These are phyloP conservation scores for Malus hybrid DNA, from an alignment of 331 rosid genomes.

Conservation along the genomic window DNA sequence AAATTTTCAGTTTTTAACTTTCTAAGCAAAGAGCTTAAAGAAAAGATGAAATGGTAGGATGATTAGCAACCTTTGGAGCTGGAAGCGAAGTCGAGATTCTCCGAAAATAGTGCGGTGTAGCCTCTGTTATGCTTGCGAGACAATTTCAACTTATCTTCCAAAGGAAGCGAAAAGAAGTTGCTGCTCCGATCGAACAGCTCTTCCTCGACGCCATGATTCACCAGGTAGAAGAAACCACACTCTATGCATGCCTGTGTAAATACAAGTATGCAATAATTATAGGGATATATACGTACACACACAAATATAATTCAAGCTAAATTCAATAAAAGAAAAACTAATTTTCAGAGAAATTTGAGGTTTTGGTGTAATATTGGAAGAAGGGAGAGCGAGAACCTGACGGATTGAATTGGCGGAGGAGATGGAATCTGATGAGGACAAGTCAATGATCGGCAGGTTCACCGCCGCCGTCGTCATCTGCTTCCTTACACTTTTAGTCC, in stretches of 20 bases:
- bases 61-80: slow-evolving; percentile 42
- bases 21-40: not conserved
- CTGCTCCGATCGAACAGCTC: slow-evolving; percentile 44
- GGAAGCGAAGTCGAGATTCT: slow-evolving; percentile 45
- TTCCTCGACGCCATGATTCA: slow-evolving; percentile 66
- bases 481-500: not conserved
- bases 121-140: slow-evolving; percentile 58
- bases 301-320: too few relatives aligned
- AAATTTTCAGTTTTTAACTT: too few relatives aligned
- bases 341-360: not conserved
- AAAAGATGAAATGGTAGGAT: not conserved
- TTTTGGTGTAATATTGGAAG: not conserved
- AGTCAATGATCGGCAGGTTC: slow-evolving; percentile 63
- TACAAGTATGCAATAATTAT: too few relatives aligned
- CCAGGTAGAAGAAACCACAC: slow-evolving; percentile 72
- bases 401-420: slow-evolving; percentile 47
- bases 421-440: slow-evolving; percentile 44
- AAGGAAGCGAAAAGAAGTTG: slow-evolving; percentile 58
- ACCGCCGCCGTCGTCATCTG: slow-evolving; percentile 26
- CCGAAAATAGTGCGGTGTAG: slow-evolving; percentile 59
- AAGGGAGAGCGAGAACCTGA: slow-evolving; percentile 26
- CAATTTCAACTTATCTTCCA: slow-evolving; percentile 41
- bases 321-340: not conserved
- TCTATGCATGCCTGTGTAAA: slow-evolving; percentile 56
- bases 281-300: too few relatives aligned